Evolutionary conservation across 108 stramenopile genomes (phyloP), one percentile per base, ranked within the genome.

Genomic region (Cyclotella atomus): DNA sequence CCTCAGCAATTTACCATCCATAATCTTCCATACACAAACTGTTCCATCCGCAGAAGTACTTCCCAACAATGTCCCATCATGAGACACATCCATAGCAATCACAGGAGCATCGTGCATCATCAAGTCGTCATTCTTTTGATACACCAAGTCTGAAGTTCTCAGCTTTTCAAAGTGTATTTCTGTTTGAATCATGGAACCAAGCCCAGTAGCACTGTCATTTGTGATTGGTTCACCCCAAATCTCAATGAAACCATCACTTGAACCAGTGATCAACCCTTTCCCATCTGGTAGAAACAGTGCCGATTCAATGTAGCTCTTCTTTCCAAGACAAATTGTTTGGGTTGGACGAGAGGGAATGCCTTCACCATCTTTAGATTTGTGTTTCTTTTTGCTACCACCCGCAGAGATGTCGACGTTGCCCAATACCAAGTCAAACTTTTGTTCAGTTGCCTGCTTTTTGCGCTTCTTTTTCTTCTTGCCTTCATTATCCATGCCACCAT

Each of bases 221-320:
- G 3, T 70, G 20, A 79, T 75, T 15, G 76, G 45, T 24, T 88
- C 65, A 75, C 97, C 95, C 95, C 95, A 98, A 30, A 97, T 71
- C 79, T 99, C 99, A 33, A 99, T 85, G 62, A 98, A 89, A 21
- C 98, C 98, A 78, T 98, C 98, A 16, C 88, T 84, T 15, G 89
- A 87, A 2, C 96, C 98, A 7, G 97, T 97, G 0, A 96, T 83
- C 16, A 98, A 70, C 24, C 83, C 65, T n/a, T 46, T 77, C 0
- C 76, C 76, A 74, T 82, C 71, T 3, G 94, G 91, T 56, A 90
- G 68, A 75, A 99, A 98, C 10, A 80, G 38, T 21, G 92, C 87
- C 16, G 83, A 76, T 73, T 92, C 88, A 10, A 91, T 89, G 30
- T 75, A 83, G 14, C 87, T 95, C 46, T 86, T 81, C 54, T 93